A percentile compares a stretch with the other conserved stretches of the same genome.
These are phyloP conservation scores for Ogataea methanolica DNA, from an alignment of 805 yeast species.

Conservation along the genomic window DNA sequence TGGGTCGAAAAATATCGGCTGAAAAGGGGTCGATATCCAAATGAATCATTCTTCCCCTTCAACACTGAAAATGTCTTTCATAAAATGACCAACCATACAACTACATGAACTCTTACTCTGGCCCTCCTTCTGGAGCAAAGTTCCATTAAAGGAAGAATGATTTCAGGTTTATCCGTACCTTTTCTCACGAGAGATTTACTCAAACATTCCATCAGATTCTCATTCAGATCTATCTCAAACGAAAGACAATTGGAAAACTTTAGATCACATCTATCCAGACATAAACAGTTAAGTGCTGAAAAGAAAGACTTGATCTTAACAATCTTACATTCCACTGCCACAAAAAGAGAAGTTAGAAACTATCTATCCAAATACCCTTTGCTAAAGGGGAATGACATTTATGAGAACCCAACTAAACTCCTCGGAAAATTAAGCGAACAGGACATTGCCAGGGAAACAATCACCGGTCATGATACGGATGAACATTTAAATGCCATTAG, in stretches of 20 bases:
- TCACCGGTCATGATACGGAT: background rate
- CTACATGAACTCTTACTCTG: too few relatives aligned
- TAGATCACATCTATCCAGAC: conserved; percentile 24
- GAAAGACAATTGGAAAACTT: conserved; percentile 14
- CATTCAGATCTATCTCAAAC: background rate
- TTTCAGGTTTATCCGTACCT: too few relatives aligned
- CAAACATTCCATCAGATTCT: background rate
- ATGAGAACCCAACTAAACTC: conserved; percentile 10
- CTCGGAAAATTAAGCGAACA: background rate
- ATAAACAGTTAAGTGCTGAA: conserved; percentile 35
- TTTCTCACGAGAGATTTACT: too few relatives aligned
- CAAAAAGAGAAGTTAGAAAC: conserved; percentile 85
- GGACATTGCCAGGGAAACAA: background rate
- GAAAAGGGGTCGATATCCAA: too few relatives aligned
- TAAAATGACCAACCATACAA: too few relatives aligned
- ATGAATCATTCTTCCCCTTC: too few relatives aligned
- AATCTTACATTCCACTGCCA: conserved; percentile 83
- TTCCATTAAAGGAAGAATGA: too few relatives aligned
- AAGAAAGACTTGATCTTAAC: conserved; percentile 74
- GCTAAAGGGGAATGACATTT: conserved; percentile 30
- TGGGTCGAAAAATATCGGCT: too few relatives aligned
- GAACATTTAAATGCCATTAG: conserved; percentile 11
- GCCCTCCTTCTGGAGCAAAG: too few relatives aligned
- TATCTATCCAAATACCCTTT: conserved; percentile 69
- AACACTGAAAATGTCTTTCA: too few relatives aligned